Evolutionary conservation across 371 early-diverging fungal genomes (phyloP).

Genomic region (Mucor racemosus): DNA sequence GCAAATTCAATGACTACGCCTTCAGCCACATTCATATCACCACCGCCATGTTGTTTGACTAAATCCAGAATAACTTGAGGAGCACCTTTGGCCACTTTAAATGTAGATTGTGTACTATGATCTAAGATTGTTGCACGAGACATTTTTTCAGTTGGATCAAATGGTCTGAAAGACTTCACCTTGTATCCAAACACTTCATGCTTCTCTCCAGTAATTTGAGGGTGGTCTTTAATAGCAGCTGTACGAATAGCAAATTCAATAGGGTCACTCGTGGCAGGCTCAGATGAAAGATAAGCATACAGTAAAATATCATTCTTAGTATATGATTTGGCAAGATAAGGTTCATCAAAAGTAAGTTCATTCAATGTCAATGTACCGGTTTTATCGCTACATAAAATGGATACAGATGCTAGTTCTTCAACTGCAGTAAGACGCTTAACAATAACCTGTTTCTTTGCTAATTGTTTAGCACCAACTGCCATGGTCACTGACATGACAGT

Average conservation of each 20-base stretch:
- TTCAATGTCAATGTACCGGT: constrained; percentile 96
- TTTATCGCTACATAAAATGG: constrained; percentile 95
- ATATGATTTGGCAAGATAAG: constrained; percentile 75
- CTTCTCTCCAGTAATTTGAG: constrained; percentile 61
- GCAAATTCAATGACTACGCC: constrained; percentile 83
- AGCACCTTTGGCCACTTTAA: constrained; percentile 93
- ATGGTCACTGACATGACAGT: constrained; percentile 97
- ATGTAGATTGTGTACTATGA: constrained; percentile 64
- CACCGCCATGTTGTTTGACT: constrained; percentile 30
- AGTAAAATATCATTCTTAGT: constrained; percentile 85
- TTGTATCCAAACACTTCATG: constrained; percentile 84
- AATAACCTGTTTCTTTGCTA: constrained; percentile 93
- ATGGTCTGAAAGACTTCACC: constrained; percentile 85
- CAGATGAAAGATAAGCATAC: constrained; percentile 86
- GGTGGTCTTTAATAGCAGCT: constrained; percentile 81
- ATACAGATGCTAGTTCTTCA: constrained; percentile 94
- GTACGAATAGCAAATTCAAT: constrained; percentile 88
- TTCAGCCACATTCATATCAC: constrained; percentile 69
- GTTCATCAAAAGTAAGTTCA: constrained; percentile 90
- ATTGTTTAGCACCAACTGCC: constrained; percentile 93
- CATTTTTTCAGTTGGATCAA: constrained; percentile 91
- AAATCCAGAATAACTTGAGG: constrained; percentile 90
- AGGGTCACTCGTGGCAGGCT: constrained; percentile 90
- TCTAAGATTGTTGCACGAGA: constrained; percentile 87
- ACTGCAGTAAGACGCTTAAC: constrained; percentile 94